Percentiles rank a stretch among this genome's conserved stretches.
These are phyloP conservation scores for Xerocomus nothofagi DNA, from an alignment of 1,284 basidiomycete species.

Conservation along the genomic window DNA sequence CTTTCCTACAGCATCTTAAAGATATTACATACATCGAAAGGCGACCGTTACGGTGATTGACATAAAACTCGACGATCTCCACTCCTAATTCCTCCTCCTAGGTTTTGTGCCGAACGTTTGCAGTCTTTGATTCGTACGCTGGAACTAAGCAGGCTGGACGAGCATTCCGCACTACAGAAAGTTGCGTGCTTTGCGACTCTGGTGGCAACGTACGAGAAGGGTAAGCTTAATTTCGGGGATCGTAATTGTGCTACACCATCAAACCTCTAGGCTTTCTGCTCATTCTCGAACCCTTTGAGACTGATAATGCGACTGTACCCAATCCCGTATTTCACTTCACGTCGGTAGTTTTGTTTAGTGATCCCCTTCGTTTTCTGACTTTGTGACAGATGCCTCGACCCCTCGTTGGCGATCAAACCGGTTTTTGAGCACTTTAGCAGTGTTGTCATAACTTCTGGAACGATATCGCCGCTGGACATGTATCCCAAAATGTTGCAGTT, in stretches of 20 bases:
- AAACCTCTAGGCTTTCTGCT: constrained; percentile 80
- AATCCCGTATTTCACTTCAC: constrained; percentile 99
- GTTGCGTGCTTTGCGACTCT: constrained; percentile 96
- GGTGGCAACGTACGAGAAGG: constrained; percentile 98
- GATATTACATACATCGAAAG: constrained; percentile 99
- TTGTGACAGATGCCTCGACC: constrained; percentile 83
- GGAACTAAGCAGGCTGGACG: constrained; percentile 89
- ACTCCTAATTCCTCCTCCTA: constrained; percentile 33
- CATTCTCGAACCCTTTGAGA: constrained; percentile 98
- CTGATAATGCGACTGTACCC: constrained; percentile 97
- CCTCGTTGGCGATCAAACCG: constrained; percentile 95
- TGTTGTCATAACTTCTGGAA: constrained; percentile 98
- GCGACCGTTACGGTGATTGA: constrained; percentile 80
- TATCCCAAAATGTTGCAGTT: constrained; percentile 99
- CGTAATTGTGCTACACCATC: constrained; percentile 3
- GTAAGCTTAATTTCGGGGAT: constrained; percentile 38
- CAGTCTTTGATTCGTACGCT: constrained; percentile 94
- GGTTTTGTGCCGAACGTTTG: constrained; percentile 95
- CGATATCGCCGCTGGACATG: constrained; percentile 99
- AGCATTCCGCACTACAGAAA: constrained; percentile 90
- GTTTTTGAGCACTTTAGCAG: constrained; percentile 98
- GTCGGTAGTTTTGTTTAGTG: constrained; percentile 47
- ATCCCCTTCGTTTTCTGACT: constrained; percentile 7
- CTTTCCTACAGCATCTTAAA: constrained; percentile 97
- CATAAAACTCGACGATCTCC: background rate